Conservation (phyloP, 495 filamentous ascomycete species). For the Achaetomiella virescens region DNA sequence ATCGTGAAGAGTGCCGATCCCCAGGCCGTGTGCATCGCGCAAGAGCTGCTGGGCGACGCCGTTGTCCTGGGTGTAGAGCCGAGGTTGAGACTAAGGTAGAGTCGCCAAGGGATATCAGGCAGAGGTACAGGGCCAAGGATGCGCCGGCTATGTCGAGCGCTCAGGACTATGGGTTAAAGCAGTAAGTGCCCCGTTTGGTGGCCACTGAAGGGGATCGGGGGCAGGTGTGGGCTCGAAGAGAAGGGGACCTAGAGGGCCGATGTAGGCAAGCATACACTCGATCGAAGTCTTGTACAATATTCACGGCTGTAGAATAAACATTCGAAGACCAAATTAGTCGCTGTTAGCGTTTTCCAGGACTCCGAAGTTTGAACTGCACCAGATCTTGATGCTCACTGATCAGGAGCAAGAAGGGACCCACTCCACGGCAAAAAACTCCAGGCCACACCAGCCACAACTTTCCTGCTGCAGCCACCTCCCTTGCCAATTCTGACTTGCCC, state of each 20-base stretch:
- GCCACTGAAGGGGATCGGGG: background rate
- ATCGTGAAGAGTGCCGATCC: conserved; percentile 39
- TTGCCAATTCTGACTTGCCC: conserved; percentile 6
- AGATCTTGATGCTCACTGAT: too few species aligned
- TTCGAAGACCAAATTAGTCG: too few species aligned
- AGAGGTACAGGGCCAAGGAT: background rate
- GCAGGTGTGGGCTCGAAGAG: background rate
- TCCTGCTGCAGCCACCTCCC: background rate
- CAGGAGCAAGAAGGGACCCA: background rate
- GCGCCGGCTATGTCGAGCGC: conserved; percentile 6
- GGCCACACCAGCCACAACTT: background rate
- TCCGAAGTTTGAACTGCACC: too few species aligned
- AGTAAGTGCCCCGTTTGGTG: background rate
- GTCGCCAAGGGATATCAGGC: background rate
- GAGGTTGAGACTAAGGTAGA: background rate
- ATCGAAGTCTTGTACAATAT: background rate
- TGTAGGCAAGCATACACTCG: background rate
- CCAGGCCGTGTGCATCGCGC: conserved; percentile 46
- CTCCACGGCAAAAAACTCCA: background rate
- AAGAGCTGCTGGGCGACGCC: conserved; percentile 37
- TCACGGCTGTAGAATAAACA: background rate
- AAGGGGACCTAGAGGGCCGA: background rate
- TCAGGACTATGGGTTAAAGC: background rate
- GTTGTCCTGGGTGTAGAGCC: conserved; percentile 22
- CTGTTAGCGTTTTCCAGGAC: too few species aligned